Base-by-base conservation (phyloP, 2,329 filamentous ascomycete species). In the Drechslerella coelobrocha region DNA sequence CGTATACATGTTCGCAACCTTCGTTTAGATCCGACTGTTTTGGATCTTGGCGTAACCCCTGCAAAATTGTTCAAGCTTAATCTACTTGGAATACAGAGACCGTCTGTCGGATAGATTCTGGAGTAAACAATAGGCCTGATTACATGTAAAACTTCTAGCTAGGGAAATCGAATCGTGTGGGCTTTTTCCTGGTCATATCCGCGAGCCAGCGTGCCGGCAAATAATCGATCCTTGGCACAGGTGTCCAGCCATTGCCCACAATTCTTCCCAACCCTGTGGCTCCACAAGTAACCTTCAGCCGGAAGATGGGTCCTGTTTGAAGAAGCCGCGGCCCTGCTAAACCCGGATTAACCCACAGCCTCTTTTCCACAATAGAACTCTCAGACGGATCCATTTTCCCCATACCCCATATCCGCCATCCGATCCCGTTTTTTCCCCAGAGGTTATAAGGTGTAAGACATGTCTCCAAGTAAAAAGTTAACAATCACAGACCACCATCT, bases 381-480 rank as follows among this genome's bases (percentile, higher is more conserved):
- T 57, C 62, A 54, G 59, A 51, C 53, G 59, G 45, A 59, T 59
- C 47, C 45, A 53, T 71, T 60, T 61, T 69, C 59, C 66, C 66
- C 66, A 71, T 71, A 71, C 66, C 66, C 66, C 66, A 71, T 71
- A 71, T 63, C 66, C 66, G 59, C 65, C 34, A 41, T 63, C 66
- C 66, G 66, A 71, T 54, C n/a, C 57, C 56, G 53, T 29, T 41
- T 19, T 50, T 23, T 45, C 51, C 56, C 45, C 41, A 62, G 29
- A 48, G 24, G 26, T 52, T 71, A 71, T 71, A 71, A 71, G 66
- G 61, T 71, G 37, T 63, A 41, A 71, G 59, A 71, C 53, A 71
- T 62, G 53, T 24, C 66, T 53, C 66, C 56, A 10, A 39, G 34
- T 53, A 37, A 59, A 9, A 29, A 2, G 24, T 56, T 27, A 19